Percentiles rank a stretch among this genome's conserved stretches.
These are phyloP conservation scores for Boletus subcaerulescens DNA, from an alignment of 768 basidiomycete species.

Conservation along the genomic window DNA sequence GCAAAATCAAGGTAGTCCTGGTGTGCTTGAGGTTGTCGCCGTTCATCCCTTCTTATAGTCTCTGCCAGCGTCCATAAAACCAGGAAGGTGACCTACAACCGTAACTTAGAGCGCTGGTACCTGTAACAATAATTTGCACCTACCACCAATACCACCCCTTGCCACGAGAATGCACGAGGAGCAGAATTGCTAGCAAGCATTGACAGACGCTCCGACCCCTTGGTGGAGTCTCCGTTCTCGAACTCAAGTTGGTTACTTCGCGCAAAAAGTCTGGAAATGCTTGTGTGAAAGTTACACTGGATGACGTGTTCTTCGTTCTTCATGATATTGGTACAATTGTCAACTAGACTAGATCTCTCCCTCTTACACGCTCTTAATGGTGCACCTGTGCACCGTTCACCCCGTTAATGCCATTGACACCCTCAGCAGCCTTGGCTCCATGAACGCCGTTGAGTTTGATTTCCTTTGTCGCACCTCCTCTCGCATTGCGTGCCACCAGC, in stretches of 20 bases:
- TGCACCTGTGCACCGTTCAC: slow-evolving; percentile 15
- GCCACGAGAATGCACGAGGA: background rate
- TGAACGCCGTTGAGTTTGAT: slow-evolving; percentile 15
- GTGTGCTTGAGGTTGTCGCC: background rate
- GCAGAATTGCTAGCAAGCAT: background rate
- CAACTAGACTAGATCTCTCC: too few species aligned
- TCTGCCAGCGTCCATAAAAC: slow-evolving; percentile 16
- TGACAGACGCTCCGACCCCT: background rate
- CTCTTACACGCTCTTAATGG: background rate
- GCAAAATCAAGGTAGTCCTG: slow-evolving; percentile 17
- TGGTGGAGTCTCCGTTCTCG: background rate
- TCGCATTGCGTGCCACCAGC: slow-evolving; percentile 37
- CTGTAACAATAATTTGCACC: background rate
- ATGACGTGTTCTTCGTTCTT: slow-evolving; percentile 8
- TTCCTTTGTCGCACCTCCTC: slow-evolving; percentile 4
- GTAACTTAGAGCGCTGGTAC: background rate
- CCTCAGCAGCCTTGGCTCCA: slow-evolving; percentile 12
- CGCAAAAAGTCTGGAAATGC: background rate
- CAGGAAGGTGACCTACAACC: slow-evolving; percentile 13
- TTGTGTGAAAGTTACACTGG: background rate
- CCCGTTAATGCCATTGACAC: slow-evolving; percentile 18
- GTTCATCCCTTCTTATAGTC: background rate
- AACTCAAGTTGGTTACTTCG: background rate
- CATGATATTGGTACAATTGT: too few species aligned
- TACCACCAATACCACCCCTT: slow-evolving; percentile 5